Evolutionary conservation across 768 basidiomycete species (phyloP).

Genomic region (Calvatia gigantea): DNA sequence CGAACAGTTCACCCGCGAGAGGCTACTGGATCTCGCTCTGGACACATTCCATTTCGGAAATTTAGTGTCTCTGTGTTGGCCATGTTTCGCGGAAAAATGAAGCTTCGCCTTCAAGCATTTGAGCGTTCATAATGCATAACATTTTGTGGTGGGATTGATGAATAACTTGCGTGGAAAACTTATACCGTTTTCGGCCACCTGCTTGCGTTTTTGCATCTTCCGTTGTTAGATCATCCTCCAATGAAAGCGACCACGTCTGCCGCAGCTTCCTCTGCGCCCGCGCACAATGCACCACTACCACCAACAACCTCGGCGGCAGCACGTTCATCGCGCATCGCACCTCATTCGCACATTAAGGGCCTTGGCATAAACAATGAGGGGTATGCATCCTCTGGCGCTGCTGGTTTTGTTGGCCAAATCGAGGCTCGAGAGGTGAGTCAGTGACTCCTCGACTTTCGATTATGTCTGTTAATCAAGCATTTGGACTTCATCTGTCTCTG

Average conservation of each 20-base stretch:
- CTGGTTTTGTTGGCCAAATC: conserved; percentile 89
- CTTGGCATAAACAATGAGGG: conserved; percentile 88
- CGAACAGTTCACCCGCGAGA: too few species aligned
- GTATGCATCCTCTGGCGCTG: conserved; percentile 61
- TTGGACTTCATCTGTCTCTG: background rate
- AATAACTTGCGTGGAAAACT: background rate
- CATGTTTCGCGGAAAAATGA: too few species aligned
- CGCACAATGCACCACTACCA: conserved; percentile 72
- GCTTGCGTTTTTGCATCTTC: background rate
- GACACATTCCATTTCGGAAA: too few species aligned
- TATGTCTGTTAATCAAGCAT: background rate
- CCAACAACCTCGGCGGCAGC: conserved; percentile 58
- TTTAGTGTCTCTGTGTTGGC: too few species aligned
- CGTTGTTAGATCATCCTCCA: too few species aligned
- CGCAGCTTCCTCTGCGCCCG: conserved; percentile 47
- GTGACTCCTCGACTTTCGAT: background rate
- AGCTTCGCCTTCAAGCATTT: too few species aligned
- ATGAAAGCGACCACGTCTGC: conserved; percentile 40
- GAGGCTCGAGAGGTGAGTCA: conserved; percentile 80
- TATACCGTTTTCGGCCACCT: background rate
- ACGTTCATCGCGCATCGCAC: conserved; percentile 77
- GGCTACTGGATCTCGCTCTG: too few species aligned
- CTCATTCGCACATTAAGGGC: conserved; percentile 96
- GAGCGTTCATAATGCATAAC: too few species aligned
- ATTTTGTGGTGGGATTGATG: too few species aligned